Evolutionary conservation across 768 basidiomycete genomes (phyloP).

Genomic region (Polyporus arcularius): DNA sequence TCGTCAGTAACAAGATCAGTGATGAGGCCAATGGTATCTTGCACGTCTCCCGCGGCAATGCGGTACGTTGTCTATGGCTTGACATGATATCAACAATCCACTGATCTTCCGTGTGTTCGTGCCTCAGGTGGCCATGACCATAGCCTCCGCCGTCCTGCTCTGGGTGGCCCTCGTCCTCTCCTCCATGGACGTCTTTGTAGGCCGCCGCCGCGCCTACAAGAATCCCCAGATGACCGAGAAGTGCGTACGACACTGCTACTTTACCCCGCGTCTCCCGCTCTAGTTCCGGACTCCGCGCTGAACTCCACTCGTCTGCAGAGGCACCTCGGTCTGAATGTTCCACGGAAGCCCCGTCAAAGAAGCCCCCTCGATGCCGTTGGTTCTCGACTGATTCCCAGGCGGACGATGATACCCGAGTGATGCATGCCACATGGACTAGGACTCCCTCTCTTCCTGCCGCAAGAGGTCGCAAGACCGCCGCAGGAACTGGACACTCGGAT

Average conservation of each 20-base stretch:
- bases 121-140: slow-evolving; percentile 53
- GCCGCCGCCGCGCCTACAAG: slow-evolving; percentile 18
- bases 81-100: slow-evolving; percentile 5
- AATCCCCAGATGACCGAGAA: background rate
- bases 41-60: slow-evolving; percentile 50
- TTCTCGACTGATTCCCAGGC: slow-evolving; percentile 20
- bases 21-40: slow-evolving; percentile 44
- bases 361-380: slow-evolving; percentile 3
- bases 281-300: background rate
- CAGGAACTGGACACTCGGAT: background rate
- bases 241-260: background rate
- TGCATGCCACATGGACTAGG: slow-evolving; percentile 13
- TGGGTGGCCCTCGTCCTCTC: slow-evolving; percentile 44
- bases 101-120: slow-evolving; percentile 2
- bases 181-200: slow-evolving; percentile 38
- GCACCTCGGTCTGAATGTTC: slow-evolving; percentile 8
- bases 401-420: slow-evolving; percentile 18
- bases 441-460: background rate
- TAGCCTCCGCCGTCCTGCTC: slow-evolving; percentile 49
- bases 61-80: slow-evolving; percentile 33
- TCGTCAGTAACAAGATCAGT: slow-evolving; percentile 43
- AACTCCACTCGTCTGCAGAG: background rate
- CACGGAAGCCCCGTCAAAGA: slow-evolving; percentile 4
- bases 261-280: slow-evolving; percentile 8
- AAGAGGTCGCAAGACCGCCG: background rate